Evolutionary conservation across 2,329 filamentous ascomycete species (phyloP).

Genomic region (Penicillium sp.): DNA sequence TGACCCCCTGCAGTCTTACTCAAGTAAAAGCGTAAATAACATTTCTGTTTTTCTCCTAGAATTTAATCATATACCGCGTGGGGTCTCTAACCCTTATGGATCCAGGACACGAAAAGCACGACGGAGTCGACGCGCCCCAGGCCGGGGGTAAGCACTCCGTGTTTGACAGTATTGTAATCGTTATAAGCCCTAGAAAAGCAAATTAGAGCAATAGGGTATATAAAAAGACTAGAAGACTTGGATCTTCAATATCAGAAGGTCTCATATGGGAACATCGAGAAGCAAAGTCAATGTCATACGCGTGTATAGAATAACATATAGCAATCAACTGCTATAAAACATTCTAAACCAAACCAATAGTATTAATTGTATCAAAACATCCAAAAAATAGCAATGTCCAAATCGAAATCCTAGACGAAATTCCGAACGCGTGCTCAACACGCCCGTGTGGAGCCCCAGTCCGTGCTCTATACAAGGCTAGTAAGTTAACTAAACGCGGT

Average conservation of each 20-base stretch:
- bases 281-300: not conserved
- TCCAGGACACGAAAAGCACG: slow-evolving; percentile 1
- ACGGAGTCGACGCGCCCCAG: not conserved
- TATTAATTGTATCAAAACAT: not conserved
- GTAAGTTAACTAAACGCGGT: slow-evolving; percentile 26
- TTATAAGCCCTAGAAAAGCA: not conserved
- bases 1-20: no score
- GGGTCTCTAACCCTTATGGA: slow-evolving; percentile 1
- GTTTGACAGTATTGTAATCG: not conserved
- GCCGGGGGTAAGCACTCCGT: not conserved
- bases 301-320: not conserved
- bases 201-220: not conserved
- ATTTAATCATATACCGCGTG: not conserved
- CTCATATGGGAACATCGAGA: not conserved
- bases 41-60: not conserved
- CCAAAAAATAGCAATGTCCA: not conserved
- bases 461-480: slow-evolving; percentile 28
- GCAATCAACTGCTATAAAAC: not conserved
- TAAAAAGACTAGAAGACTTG: not conserved
- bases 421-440: slow-evolving; percentile 24
- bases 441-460: slow-evolving; percentile 19
- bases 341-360: not conserved
- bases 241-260: not conserved
- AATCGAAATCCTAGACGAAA: slow-evolving; percentile 6
- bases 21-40: not conserved